These are phyloP conservation scores for Alternaria tenuissima DNA, from an alignment of 2,329 filamentous ascomycete genomes.

Conservation along the genomic window DNA sequence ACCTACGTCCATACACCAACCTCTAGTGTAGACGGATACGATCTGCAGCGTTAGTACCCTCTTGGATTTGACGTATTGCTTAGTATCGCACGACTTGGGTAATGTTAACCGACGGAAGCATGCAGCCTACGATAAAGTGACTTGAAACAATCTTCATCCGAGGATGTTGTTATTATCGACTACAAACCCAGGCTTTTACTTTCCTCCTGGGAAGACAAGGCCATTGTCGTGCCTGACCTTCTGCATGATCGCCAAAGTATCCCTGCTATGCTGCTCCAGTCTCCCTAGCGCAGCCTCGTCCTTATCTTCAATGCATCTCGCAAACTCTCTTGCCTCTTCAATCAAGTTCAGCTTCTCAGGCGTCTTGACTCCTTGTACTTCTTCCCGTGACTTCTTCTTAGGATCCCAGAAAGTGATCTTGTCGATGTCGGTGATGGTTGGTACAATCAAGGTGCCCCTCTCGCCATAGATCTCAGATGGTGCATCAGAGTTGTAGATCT, in stretches of 20 bases:
- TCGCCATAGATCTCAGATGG: constrained; percentile 58
- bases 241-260: constrained; percentile 54
- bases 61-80: neutral
- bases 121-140: neutral
- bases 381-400: constrained; percentile 53
- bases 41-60: neutral
- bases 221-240: constrained; percentile 56
- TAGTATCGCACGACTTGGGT: neutral
- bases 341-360: constrained; percentile 53
- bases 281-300: constrained; percentile 50
- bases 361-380: constrained; percentile 51
- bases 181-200: constrained; percentile 10
- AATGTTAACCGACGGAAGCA: constrained; percentile 4
- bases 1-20: neutral
- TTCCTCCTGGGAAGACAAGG: constrained; percentile 49
- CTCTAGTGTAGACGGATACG: neutral
- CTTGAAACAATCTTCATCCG: neutral
- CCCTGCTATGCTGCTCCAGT: constrained; percentile 54
- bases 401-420: constrained; percentile 53
- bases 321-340: constrained; percentile 59
- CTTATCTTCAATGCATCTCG: constrained; percentile 52
- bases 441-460: constrained; percentile 56
- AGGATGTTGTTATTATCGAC: neutral
- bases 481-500: constrained; percentile 56
- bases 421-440: constrained; percentile 57